Conservation (phyloP, 176 grass and related monocot species). For the Miscanthus lutarioriparius region DNA sequence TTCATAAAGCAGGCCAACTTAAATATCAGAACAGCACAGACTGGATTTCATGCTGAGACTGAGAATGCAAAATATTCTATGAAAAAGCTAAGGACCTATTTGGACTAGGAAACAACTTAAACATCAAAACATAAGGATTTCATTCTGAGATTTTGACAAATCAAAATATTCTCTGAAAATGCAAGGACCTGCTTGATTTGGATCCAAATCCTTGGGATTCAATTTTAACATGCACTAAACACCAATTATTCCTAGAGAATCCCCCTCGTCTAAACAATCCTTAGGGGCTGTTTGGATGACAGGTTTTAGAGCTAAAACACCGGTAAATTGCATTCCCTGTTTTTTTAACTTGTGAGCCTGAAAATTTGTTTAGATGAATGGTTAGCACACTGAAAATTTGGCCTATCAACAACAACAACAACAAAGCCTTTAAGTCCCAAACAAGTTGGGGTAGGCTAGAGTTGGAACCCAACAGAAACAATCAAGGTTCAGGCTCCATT, state of each 20-base stretch:
- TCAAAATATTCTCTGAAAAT: background rate
- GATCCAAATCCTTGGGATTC: background rate
- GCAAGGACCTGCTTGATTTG: background rate
- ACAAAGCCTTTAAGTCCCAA: too few relatives aligned
- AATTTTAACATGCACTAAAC: constrained; percentile 3
- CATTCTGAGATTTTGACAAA: background rate
- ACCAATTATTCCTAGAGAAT: background rate
- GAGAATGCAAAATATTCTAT: background rate
- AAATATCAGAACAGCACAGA: background rate
- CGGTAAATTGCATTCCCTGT: too few relatives aligned
- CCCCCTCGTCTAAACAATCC: background rate
- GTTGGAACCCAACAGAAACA: too few relatives aligned
- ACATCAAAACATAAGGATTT: constrained; percentile 11
- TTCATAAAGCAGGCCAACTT: background rate
- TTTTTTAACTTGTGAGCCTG: too few relatives aligned
- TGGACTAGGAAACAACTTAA: background rate
- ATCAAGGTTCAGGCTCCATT: too few relatives aligned
- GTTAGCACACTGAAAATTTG: too few relatives aligned
- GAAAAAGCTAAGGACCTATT: background rate
- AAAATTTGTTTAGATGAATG: too few relatives aligned
- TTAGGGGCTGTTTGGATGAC: too few relatives aligned
- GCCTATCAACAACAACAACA: too few relatives aligned
- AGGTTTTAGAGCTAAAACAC: too few relatives aligned
- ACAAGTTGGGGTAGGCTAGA: too few relatives aligned
- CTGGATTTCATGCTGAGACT: background rate